Base-by-base conservation (phyloP, 1,139 yeast species). In the Geotrichum australiense region DNA sequence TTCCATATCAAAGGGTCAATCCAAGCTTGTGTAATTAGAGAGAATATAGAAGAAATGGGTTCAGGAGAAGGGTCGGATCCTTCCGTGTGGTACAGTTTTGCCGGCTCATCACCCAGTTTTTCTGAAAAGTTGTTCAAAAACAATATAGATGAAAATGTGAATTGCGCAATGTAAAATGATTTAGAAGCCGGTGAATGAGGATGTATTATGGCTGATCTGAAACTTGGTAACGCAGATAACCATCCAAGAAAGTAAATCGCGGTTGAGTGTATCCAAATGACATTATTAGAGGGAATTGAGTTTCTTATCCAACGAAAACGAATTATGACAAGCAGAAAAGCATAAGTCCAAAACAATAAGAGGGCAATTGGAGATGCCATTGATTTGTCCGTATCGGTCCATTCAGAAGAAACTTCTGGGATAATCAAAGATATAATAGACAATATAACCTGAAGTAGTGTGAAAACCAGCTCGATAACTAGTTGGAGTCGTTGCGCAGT, bases 11-110 rank as follows among this genome's bases (percentile, higher is more conserved):
- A 69, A 22, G 70, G 68, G 55, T 82, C 77, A 32, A 86, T 65
- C 94, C 95, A 91, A 24, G 81, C 68, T 66, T 82, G 91, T 3
- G 85, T 68, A 45, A 78, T 61, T 43, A 79, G 71, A 3, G 76
- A 62, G 48, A 82, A 71, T 39, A 91, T 58, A 33, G 81, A 71
- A 7, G 87, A 65, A 10, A 69, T 65, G 19, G 78, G 76, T 63
- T 91, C 97, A 1, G 83, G 80, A 2, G 95, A 84, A 4, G 96
- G 94, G 3, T 53, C 59, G 14, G 69, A 60, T 47, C 72, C 73
- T 1, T 55, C 52, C 3, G 57, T 36, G 21, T 57, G 48, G 66
- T 70, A 56, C 40, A 65, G 49, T 38, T 63, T 42, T 23, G 62
- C 65, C 3, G 69, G 62, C 21, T 59, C 57, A 47, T 69, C 70